Evolutionary conservation across 805 yeast genomes (phyloP), one percentile per base, ranked within the genome.

Genomic region (Wickerhamomyces xylosicus): DNA sequence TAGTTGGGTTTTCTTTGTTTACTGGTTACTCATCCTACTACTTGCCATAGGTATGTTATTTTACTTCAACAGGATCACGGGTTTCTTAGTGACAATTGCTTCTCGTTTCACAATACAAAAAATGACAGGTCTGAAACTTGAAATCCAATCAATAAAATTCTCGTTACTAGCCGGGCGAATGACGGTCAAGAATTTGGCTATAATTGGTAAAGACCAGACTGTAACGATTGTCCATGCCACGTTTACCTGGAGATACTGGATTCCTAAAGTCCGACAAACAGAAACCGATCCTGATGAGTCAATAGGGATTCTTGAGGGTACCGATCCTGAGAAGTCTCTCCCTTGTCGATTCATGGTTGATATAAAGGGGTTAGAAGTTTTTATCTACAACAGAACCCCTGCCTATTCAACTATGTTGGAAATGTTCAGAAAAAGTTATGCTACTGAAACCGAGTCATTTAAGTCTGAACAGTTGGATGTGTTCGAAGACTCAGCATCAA

Each of bases 191-290:
- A 85, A 87, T 56, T 54, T 89, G 16, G 73, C 83, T 3, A 66
- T 85, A 11, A 73, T 84, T 5, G 82, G 86, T n/a, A 67, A 75
- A 36, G 81, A 89, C 59, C 76, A 77, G 44, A 77, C 95, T 2
- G 53, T 85, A 1, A 72, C 85, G 9, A 67, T 84, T 1, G 69
- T 84, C 20, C 78, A 79, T 43, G 82, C 90, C 1, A 74, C 76
- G 48, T 53, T 90, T 20, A 84, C 95, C 0, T 92, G 97, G 97
- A 61, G 94, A 43, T 90, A 86, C 57, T 92, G 97, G 97, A 63
- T 85, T 37, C 61, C 64, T 4, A 54, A 59, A 5, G 56, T 68
- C 15, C 60, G 72, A 47, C 43, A 45, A 42, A 35, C 38, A 21
- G 29, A 33, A 13, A 19, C 55, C 17, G 43, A 35, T 10, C 13